Base-by-base conservation (phyloP, 495 filamentous ascomycete genomes). In the Endocarpon pusillum region DNA sequence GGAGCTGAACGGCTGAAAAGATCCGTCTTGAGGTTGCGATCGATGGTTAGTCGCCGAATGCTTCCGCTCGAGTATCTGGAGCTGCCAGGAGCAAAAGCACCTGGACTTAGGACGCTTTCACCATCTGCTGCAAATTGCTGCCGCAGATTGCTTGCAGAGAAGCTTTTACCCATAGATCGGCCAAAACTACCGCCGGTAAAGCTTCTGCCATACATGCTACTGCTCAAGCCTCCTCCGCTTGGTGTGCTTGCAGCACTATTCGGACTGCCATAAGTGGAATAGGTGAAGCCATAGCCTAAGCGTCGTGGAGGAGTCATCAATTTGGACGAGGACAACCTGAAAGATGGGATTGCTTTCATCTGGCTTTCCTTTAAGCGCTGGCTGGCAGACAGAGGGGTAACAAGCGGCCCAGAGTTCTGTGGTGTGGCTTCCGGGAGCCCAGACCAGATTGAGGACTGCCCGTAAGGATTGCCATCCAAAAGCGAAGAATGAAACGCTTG, bases 31-130 rank as follows among this genome's bases (percentile, higher is more conserved):
- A 96, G 59, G 42, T 74, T 78, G 36, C 80, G 78, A 44, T 94
- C 82, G 48, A 97, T 94, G 20, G 83, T 74, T 32, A 97, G 66
- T 42, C 78, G 81, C 62, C 93, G 94, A 46, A 94, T 58, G 47
- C 68, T 82, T 20, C 73, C 72, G 37, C 60, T 72, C 7, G 66
- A 71, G 28, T 71, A 66, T 20, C 71, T 66, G 20, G 68, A 68
- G 27, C 68, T 62, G 40, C 67, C 73, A 18, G 75, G 64, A 14
- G 83, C 81, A 52, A 96, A 81, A 1, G 89, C 82, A 21, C 82
- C 83, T 0, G 87, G 83, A 3, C 75, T 69, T 17, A 96, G 65
- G 33, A 94, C 73, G 48, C 85, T 93, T 42, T 93, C 82, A 15
- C 75, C 64, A 6, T 74, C 66, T 1, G 62, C 61, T 33, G 69